Conservation (phyloP, 176 grass and related monocot species). For the Phoenix roebelenii region DNA sequence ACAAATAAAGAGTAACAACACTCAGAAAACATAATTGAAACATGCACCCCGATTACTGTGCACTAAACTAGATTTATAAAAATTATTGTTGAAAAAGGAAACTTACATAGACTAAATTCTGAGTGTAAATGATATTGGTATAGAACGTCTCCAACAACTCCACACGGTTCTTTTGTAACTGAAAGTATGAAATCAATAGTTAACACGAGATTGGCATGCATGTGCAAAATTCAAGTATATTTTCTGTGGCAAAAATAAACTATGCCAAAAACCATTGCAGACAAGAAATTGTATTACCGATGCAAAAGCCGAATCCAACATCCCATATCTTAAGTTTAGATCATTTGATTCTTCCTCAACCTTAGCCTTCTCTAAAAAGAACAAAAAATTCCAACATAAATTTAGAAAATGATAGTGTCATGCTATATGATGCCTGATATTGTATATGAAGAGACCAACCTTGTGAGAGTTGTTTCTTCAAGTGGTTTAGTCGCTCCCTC, state of each 20-base stretch:
- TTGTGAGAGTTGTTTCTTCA: constrained; percentile 43
- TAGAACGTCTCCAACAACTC: constrained; percentile 32
- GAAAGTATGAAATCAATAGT: constrained; percentile 15
- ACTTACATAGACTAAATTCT: constrained; percentile 39
- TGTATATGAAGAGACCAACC: constrained; percentile 19
- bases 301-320: constrained; percentile 41
- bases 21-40: no score
- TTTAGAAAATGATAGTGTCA: no score
- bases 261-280: not conserved
- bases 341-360: constrained; percentile 38
- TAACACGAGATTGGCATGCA: not conserved
- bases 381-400: constrained; percentile 5
- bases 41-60: no score
- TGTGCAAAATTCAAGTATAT: no score
- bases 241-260: no score
- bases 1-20: no score
- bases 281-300: constrained; percentile 33
- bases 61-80: no score
- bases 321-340: constrained; percentile 30
- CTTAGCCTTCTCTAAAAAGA: constrained; percentile 53
- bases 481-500: constrained; percentile 38
- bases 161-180: constrained; percentile 33
- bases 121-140: constrained; percentile 32
- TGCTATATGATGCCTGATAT: not conserved
- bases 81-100: constrained; percentile 2